These are phyloP conservation scores for Teratosphaeria epicoccoides DNA, from an alignment of 2,329 filamentous ascomycete genomes.

Conservation along the genomic window DNA sequence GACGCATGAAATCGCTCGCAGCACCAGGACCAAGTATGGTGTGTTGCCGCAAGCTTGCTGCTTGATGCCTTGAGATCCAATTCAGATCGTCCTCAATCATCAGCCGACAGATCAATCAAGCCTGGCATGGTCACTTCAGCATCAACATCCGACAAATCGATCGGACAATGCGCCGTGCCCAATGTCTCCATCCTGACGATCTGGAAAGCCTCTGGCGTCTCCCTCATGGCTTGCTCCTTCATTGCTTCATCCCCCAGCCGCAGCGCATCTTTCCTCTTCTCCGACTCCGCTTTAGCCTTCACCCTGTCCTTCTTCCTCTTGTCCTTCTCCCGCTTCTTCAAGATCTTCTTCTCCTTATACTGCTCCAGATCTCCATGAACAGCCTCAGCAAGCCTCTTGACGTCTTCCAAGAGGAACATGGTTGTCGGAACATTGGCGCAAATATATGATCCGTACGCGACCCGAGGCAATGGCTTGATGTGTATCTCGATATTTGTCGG, in stretches of 20 bases:
- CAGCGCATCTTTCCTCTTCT: background rate
- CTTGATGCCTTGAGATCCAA: too few species aligned
- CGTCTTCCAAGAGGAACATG: slow-evolving; percentile 20
- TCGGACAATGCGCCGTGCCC: background rate
- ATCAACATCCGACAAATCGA: background rate
- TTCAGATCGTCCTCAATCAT: too few species aligned
- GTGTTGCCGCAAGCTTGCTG: too few species aligned
- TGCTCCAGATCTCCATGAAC: slow-evolving; percentile 13
- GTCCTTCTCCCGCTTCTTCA: slow-evolving; percentile 6
- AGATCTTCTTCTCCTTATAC: slow-evolving; percentile 8
- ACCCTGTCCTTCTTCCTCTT: slow-evolving; percentile 5
- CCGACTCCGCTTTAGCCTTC: slow-evolving; percentile 3
- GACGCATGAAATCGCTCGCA: too few species aligned
- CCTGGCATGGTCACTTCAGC: background rate
- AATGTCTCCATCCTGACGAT: background rate
- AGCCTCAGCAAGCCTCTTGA: slow-evolving; percentile 12
- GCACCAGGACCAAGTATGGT: too few species aligned
- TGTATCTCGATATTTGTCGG: background rate
- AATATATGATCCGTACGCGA: slow-evolving; percentile 18
- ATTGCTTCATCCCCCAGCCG: background rate
- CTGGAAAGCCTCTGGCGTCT: background rate
- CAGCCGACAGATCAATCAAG: too few species aligned
- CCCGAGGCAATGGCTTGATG: slow-evolving; percentile 3
- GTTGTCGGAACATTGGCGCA: slow-evolving; percentile 13
- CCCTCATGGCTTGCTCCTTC: background rate